phyloP scores from a whole-genome alignment of 108 stramenopile species.

The Cyclotella atomus region DNA sequence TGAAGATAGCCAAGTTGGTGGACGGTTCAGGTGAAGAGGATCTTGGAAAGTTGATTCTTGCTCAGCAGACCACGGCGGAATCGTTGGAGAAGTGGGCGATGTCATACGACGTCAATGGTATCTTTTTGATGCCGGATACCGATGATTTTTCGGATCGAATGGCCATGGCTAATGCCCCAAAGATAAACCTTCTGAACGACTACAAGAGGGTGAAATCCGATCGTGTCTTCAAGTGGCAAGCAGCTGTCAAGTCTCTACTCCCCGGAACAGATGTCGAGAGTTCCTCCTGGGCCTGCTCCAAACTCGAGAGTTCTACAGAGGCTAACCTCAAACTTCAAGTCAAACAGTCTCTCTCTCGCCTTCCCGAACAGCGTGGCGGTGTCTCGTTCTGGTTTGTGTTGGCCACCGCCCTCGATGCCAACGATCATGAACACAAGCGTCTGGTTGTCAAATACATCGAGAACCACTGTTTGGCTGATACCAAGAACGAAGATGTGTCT shows the following conservation, averaged over 20 bases:
- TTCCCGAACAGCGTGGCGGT: neutral
- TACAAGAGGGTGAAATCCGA: neutral
- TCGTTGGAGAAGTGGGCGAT: neutral
- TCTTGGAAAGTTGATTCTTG: neutral
- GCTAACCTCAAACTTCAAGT: neutral
- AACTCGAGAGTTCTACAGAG: neutral
- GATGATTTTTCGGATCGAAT: neutral
- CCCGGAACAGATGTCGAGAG: neutral
- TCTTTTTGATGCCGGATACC: neutral
- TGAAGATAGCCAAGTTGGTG: neutral
- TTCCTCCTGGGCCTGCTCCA: neutral
- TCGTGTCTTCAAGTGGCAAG: neutral
- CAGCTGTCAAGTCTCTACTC: neutral
- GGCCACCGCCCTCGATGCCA: neutral
- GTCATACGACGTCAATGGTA: neutral
- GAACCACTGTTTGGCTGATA: neutral
- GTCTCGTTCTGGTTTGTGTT: neutral
- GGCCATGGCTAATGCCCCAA: neutral
- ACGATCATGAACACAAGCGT: neutral
- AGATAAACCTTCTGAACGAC: neutral
- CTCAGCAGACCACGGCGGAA: neutral
- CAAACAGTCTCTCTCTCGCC: neutral
- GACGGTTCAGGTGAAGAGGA: neutral
- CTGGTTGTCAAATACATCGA: neutral
- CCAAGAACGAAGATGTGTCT: neutral